Base-by-base conservation (phyloP, 1,139 yeast species). In the Insectozyma bohioensis region DNA sequence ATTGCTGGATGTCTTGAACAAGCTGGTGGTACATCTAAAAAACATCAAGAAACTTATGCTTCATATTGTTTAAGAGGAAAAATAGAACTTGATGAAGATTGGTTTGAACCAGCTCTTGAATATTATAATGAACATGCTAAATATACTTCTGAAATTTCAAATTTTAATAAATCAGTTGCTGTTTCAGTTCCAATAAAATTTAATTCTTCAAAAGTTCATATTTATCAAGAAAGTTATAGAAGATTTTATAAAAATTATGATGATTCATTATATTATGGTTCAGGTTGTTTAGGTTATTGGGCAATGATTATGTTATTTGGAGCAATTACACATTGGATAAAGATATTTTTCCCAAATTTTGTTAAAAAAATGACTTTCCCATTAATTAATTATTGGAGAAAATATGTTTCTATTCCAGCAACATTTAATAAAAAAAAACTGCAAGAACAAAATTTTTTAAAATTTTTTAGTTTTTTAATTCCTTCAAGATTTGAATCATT, bases 261-360 rank as follows among this genome's bases (percentile, higher is more conserved):
- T 33, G 50, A 56, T 32, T 63, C 79, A 3, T 56, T 70, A 33
- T 72, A 56, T 40, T 64, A 70, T 43, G 82, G 83, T 8, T 53
- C 66, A 14, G 79, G 68, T 3, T 35, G 66, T 17, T 43, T 75
- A 19, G 75, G 72, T 0, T 76, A 63, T 45, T 75, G 81, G 79
- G 65, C 59, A 1, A 34, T 67, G 4, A 56, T 78, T 6, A 46
- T 75, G 39, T 16, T 75, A 1, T 20, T 67, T 19, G 68, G 72
- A 4, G 60, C 63, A 3, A 26, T 69, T 12, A 48, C 58, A 31
- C 72, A 77, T 46, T 68, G 77, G 75, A 45, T 58, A 12, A 54
- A 48, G 30, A 17, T 48, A 4, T 37, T 63, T 19, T 50, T 51
- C 25, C 72, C 71, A 2, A 38, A 48, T 1, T 26, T 53, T 5